Base-by-base conservation (phyloP, 2,329 filamentous ascomycete genomes). In the Dactylellina cionopaga region DNA sequence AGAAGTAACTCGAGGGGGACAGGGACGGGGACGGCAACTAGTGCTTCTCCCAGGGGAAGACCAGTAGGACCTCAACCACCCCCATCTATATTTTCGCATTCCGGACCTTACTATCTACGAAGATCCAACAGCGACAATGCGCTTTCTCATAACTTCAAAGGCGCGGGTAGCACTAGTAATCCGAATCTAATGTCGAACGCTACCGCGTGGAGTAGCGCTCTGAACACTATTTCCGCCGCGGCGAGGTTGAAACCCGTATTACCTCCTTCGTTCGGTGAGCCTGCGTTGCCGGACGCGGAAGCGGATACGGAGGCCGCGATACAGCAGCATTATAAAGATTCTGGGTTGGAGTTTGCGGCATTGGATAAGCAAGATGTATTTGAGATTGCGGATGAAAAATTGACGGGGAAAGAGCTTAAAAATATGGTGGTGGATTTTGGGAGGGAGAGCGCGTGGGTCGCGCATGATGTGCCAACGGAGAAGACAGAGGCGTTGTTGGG, bases 391-490 rank as follows among this genome's bases (percentile, higher is more conserved):
- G 69, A 73, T 29, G 60, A 66, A 52, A 65, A 66, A 47, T 33
- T 73, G 58, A 54, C 47, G 52, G 60, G 60, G 29, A 59, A 24
- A 39, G 69, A 73, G 17, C 19, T 65, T 25, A 65, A 59, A 41
- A 66, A 73, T 51, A 60, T 73, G 46, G 69, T 73, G 25, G 62
- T 73, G 31, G 69, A 73, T 62, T 73, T 73, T 43, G 69, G 69
- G 22, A 56, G 66, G 52, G 69, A 73, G 62, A 73, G 43, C 35
- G 55, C 69, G n/a, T 66, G 69, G 59, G 69, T 65, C 54, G 44
- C 60, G 17, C 56, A 64, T 33, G 69, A 73, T 55, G 59, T 65
- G 25, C 47, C 62, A 25, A 59, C 54, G 2, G 69, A 51, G 46
- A 66, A 73, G 44, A 56, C 56, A 11, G 59, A 65, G 69, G 39